phyloP scores from a whole-genome alignment of 495 filamentous ascomycete species.

The Penicillium atrosanguineum region DNA sequence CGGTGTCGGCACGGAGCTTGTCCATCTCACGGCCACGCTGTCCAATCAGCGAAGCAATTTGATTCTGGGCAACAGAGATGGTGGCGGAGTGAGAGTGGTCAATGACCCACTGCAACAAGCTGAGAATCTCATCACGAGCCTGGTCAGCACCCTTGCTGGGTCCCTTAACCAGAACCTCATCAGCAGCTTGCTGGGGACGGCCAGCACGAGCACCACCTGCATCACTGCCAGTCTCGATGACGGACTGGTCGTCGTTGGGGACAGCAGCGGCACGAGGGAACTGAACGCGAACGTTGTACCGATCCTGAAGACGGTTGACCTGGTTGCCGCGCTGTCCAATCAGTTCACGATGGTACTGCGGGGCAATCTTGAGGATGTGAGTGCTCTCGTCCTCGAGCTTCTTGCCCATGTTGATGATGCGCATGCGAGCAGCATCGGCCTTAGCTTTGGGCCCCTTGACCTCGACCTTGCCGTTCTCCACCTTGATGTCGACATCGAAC shows the following conservation, averaged over 20 bases:
- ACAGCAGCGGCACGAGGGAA: constrained; percentile 72
- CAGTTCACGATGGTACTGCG: constrained; percentile 78
- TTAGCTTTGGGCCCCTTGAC: constrained; percentile 73
- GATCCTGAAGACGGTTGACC: constrained; percentile 69
- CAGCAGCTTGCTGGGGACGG: constrained; percentile 69
- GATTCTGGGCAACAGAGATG: constrained; percentile 81
- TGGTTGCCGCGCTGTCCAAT: constrained; percentile 64
- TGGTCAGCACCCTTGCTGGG: constrained; percentile 88
- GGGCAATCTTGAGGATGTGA: constrained; percentile 80
- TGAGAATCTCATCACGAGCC: constrained; percentile 84
- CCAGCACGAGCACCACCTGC: constrained; percentile 56
- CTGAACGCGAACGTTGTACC: constrained; percentile 89
- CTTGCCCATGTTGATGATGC: constrained; percentile 72
- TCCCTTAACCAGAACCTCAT: constrained; percentile 89
- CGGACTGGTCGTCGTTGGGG: constrained; percentile 65
- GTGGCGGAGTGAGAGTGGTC: constrained; percentile 77
- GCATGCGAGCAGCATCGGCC: constrained; percentile 75
- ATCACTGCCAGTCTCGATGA: constrained; percentile 69
- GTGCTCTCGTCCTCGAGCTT: constrained; percentile 85
- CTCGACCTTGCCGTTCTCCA: constrained; percentile 69
- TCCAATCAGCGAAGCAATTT: constrained; percentile 86
- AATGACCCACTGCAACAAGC: constrained; percentile 77
- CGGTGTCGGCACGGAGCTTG: constrained; percentile 74
- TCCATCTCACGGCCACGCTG: constrained; percentile 88
- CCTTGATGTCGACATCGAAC: constrained; percentile 95